Conservation (phyloP, 352 stramenopile genomes). For the Phytophthora crassamura region DNA sequence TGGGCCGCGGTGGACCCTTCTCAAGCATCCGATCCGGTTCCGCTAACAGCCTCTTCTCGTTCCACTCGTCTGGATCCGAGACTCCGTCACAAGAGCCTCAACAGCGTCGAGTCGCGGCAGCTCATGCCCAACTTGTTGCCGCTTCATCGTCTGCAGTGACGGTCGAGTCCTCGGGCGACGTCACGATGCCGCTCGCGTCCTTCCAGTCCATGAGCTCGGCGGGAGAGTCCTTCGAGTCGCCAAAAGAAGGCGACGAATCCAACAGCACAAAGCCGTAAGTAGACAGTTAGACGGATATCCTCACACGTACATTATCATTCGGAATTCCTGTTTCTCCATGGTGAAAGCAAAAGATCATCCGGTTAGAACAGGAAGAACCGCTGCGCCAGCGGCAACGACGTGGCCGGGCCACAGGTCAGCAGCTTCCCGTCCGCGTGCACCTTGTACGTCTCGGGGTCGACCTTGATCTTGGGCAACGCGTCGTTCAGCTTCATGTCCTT, state of each 20-base stretch:
- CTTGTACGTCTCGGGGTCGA: slow-evolving; percentile 97
- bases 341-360: background rate
- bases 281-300: slow-evolving; percentile 25
- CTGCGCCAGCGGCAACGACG: slow-evolving; percentile 91
- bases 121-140: slow-evolving; percentile 33
- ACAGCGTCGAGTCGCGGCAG: slow-evolving; percentile 24
- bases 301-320: slow-evolving; percentile 31
- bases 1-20: slow-evolving; percentile 38
- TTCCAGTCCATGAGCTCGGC: slow-evolving; percentile 37
- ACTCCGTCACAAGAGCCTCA: slow-evolving; percentile 18
- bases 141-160: slow-evolving; percentile 35
- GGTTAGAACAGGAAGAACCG: slow-evolving; percentile 95
- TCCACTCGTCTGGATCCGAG: slow-evolving; percentile 37
- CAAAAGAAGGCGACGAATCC: slow-evolving; percentile 26
- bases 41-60: slow-evolving; percentile 38
- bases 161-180: slow-evolving; percentile 32
- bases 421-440: slow-evolving; percentile 91
- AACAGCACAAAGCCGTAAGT: slow-evolving; percentile 24
- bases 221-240: slow-evolving; percentile 31
- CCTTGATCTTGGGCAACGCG: slow-evolving; percentile 92
- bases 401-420: slow-evolving; percentile 87
- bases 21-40: slow-evolving; percentile 40
- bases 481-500: slow-evolving; percentile 98
- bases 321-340: background rate
- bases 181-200: slow-evolving; percentile 29